phyloP scores from a whole-genome alignment of 192 early-diverging fungal genomes.

The Phycomyces blakesleeanus region DNA sequence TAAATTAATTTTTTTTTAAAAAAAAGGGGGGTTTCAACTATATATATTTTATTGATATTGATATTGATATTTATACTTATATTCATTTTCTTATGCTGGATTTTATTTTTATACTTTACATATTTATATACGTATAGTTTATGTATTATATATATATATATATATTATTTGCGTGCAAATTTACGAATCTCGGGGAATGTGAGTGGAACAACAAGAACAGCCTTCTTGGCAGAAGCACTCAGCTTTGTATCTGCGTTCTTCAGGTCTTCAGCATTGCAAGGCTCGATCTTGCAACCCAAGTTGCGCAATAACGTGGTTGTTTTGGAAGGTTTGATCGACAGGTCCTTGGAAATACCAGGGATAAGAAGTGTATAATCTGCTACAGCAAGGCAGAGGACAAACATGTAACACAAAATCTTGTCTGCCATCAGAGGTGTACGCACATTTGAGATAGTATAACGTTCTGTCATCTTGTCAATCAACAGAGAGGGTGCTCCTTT shows the following conservation, averaged over 20 bases:
- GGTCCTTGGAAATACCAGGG: slow-evolving; percentile 56
- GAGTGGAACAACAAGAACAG: slow-evolving; percentile 26
- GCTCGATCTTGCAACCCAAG: slow-evolving; percentile 45
- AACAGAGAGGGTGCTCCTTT: slow-evolving; percentile 57
- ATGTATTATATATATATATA: too few relatives aligned
- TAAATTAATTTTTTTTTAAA: too few relatives aligned
- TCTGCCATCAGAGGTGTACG: slow-evolving; percentile 65
- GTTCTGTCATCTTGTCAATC: slow-evolving; percentile 53
- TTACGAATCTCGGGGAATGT: slow-evolving; percentile 30
- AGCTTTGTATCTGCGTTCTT: slow-evolving; percentile 4
- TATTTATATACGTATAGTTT: too few relatives aligned
- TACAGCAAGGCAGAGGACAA: slow-evolving; percentile 65
- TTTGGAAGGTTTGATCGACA: slow-evolving; percentile 50
- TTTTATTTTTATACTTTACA: too few relatives aligned
- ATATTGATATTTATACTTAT: too few relatives aligned
- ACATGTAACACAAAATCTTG: slow-evolving; percentile 74
- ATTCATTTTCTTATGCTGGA: too few relatives aligned
- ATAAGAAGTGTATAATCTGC: slow-evolving; percentile 70
- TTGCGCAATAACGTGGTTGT: slow-evolving; percentile 39
- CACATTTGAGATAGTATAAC: slow-evolving; percentile 60
- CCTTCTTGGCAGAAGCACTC: slow-evolving; percentile 16
- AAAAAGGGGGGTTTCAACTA: too few relatives aligned
- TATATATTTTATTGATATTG: too few relatives aligned
- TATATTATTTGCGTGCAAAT: slow-evolving; percentile 10
- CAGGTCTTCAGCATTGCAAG: slow-evolving; percentile 28